Evolutionary conservation across 2,329 filamentous ascomycete genomes (phyloP).

Genomic region (Aureobasidium sp.): DNA sequence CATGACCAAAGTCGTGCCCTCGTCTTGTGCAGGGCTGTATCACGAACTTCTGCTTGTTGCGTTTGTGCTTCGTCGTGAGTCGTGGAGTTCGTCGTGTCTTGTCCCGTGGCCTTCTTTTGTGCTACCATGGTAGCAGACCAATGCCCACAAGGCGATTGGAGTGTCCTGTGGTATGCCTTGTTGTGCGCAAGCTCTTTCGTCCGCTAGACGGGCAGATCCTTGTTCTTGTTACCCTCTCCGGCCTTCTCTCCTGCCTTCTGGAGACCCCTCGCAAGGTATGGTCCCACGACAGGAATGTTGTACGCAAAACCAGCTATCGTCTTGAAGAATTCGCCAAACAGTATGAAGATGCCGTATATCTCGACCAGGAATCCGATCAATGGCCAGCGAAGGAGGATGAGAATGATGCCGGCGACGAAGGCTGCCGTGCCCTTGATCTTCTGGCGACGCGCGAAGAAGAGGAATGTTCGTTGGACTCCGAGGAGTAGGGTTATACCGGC

Average conservation of each 20-base stretch:
- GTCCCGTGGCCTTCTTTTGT: not conserved
- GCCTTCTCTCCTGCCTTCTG: slow-evolving; percentile 69
- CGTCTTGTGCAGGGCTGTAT: not conserved
- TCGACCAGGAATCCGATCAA: slow-evolving; percentile 86
- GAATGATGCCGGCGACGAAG: slow-evolving; percentile 72
- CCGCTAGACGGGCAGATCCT: slow-evolving; percentile 66
- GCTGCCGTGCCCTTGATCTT: slow-evolving; percentile 88
- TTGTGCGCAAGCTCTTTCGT: not conserved
- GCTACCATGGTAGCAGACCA: not conserved
- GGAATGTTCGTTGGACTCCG: slow-evolving; percentile 78
- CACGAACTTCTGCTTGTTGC: not conserved
- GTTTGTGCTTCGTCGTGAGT: slow-evolving; percentile 1
- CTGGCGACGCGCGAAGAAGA: slow-evolving; percentile 90
- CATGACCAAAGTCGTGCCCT: not conserved
- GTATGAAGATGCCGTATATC: slow-evolving; percentile 81
- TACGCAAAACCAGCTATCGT: slow-evolving; percentile 85
- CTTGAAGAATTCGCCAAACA: slow-evolving; percentile 94
- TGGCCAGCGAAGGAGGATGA: slow-evolving; percentile 88
- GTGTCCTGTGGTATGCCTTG: not conserved
- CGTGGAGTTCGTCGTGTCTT: slow-evolving; percentile 7
- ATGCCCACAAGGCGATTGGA: not conserved
- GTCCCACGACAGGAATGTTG: slow-evolving; percentile 76
- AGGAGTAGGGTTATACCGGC: slow-evolving; percentile 95
- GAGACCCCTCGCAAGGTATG: slow-evolving; percentile 69
- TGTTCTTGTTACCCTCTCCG: slow-evolving; percentile 59